Evolutionary conservation across 2,329 filamentous ascomycete genomes (phyloP).

Genomic region (Sclerotinia borealis): DNA sequence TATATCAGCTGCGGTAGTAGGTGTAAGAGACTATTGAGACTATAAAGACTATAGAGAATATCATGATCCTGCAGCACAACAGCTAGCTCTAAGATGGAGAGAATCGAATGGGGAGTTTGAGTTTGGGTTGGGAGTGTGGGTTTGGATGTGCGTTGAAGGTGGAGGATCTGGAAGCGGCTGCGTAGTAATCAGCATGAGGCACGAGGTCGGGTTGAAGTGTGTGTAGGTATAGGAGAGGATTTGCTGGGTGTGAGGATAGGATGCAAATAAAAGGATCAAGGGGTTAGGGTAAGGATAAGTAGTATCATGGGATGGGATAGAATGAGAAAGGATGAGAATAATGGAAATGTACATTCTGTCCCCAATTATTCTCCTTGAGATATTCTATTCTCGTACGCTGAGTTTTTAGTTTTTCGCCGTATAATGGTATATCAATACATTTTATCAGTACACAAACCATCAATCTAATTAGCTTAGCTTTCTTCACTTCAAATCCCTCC

Average conservation of each 20-base stretch:
- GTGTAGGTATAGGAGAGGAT: no score
- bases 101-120: neutral
- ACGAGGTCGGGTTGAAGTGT: neutral
- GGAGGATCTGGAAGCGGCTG: no score
- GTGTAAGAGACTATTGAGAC: no score
- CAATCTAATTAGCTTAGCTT: neutral
- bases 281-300: no score
- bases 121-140: neutral
- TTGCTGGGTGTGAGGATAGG: no score
- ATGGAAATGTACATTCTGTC: neutral
- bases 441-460: no score
- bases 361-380: no score
- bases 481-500: neutral
- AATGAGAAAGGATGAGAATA: neutral
- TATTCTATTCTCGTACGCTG: neutral
- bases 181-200: no score
- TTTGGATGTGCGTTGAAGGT: no score
- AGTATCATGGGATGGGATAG: neutral
- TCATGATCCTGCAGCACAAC: neutral
- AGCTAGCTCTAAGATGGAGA: neutral
- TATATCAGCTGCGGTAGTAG: neutral
- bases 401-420: neutral
- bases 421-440: neutral
- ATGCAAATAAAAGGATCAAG: no score
- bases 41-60: neutral